Evolutionary conservation across 495 filamentous ascomycete genomes (phyloP), one percentile per base, ranked within the genome.

Genomic region (Aspergillus nanangensis): DNA sequence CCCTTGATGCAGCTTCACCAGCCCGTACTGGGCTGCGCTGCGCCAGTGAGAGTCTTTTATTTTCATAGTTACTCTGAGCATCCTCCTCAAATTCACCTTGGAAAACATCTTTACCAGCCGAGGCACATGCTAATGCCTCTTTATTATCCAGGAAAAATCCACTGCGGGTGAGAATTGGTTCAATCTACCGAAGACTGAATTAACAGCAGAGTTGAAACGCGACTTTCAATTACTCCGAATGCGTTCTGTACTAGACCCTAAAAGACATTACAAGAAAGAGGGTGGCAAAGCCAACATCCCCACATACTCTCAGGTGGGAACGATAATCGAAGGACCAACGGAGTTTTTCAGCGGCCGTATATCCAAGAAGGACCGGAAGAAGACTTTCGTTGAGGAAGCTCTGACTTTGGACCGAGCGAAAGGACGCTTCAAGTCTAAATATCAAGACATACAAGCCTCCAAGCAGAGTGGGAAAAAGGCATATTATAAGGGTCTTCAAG

Each of bases 31-130:
- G 82, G 76, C 74, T 74, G 71, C 68, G 76, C 81, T 82, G 80
- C 81, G 76, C 56, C 61, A 71, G 68, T 87, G 88, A 90, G 80
- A 90, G 84, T 20, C 66, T 58, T 65, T 65, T 63, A n/a, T 68
- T 75, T 79, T 90, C 89, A 96, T 96, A 98, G 93, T 98, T 98
- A 98, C 93, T 91, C 91, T 96, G 92, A 97, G 70, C 74, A 73
- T 17, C 42, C 15, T 21, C 32, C 50, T 34, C 50, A 48, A 8
- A 25, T 14, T n/a, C n/a, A n/a, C n/a, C n/a, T n/a, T n/a, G n/a
- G n/a, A n/a, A n/a, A n/a, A n/a, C n/a, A n/a, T n/a, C n/a, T n/a
- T n/a, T n/a, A n/a, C n/a, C n/a, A n/a, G n/a, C n/a, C n/a, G n/a
- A n/a, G n/a, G n/a, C n/a, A 75, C 60, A 19, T 35, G 24, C 44